phyloP scores from a whole-genome alignment of 2,329 filamentous ascomycete genomes.

The Catunica adiposa region DNA sequence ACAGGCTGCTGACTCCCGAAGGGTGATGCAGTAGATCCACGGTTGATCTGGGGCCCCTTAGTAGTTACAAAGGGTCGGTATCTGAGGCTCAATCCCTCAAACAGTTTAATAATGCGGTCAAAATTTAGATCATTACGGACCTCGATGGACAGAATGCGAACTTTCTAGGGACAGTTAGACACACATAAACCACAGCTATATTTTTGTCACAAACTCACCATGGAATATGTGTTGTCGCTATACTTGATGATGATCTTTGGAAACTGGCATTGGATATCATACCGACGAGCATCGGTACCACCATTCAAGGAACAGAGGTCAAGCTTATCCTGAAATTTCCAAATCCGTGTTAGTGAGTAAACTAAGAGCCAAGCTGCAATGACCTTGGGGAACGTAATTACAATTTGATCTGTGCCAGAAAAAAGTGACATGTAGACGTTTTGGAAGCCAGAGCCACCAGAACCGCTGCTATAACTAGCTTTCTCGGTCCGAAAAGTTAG shows the following conservation, averaged over 20 bases:
- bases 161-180: constrained; percentile 2
- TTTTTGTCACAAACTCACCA: background rate
- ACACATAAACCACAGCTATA: background rate
- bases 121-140: constrained; percentile 8
- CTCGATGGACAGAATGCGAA: constrained; percentile 11
- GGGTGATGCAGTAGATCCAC: constrained; percentile 10
- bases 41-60: background rate
- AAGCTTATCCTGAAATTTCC: constrained; percentile 4
- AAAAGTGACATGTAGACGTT: constrained; percentile 9
- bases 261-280: constrained; percentile 12
- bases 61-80: constrained; percentile 10
- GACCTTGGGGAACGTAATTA: background rate
- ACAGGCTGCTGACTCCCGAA: background rate
- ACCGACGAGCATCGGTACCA: constrained; percentile 5
- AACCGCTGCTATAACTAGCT: background rate
- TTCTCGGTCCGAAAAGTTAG: constrained; percentile 2
- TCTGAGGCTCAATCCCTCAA: constrained; percentile 9
- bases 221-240: constrained; percentile 1
- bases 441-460: constrained; percentile 6
- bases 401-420: constrained; percentile 7
- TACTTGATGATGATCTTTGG: constrained; percentile 13
- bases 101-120: constrained; percentile 7
- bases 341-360: background rate
- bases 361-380: background rate
- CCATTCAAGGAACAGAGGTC: constrained; percentile 8